phyloP scores from a whole-genome alignment of 306 rosid species.

The Pyrus communis region DNA sequence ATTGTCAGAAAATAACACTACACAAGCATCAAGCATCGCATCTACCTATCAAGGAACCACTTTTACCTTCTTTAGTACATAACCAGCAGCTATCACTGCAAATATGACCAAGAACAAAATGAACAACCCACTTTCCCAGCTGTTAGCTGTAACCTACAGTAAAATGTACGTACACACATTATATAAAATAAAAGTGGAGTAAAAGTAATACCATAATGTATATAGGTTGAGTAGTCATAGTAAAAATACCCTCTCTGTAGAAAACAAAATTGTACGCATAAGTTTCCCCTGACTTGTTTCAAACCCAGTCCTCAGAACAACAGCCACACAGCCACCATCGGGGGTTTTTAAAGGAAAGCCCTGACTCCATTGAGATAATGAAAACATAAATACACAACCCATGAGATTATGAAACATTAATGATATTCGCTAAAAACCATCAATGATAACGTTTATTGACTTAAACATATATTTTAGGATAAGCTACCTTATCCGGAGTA shows the following conservation, averaged over 20 bases:
- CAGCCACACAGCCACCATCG: constrained; percentile 96
- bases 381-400: constrained; percentile 10
- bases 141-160: constrained; percentile 90
- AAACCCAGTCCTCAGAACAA: constrained; percentile 93
- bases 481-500: constrained; percentile 79
- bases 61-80: constrained; percentile 84
- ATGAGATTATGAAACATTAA: constrained; percentile 7
- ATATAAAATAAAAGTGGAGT: neutral
- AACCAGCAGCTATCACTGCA: constrained; percentile 97
- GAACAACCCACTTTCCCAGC: constrained; percentile 99
- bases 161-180: neutral
- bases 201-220: neutral
- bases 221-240: neutral
- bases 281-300: constrained; percentile 99
- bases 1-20: constrained; percentile 6
- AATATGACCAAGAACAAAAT: constrained; percentile 86
- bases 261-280: constrained; percentile 97
- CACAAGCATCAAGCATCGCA: neutral
- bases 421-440: neutral
- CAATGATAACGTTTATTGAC: neutral
- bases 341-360: constrained; percentile 81
- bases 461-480: neutral
- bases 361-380: constrained; percentile 43
- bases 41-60: constrained; percentile 12
- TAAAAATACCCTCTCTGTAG: constrained; percentile 81